phyloP scores from a whole-genome alignment of 345 rosid genomes.

The Mallotus nudiflorus region DNA sequence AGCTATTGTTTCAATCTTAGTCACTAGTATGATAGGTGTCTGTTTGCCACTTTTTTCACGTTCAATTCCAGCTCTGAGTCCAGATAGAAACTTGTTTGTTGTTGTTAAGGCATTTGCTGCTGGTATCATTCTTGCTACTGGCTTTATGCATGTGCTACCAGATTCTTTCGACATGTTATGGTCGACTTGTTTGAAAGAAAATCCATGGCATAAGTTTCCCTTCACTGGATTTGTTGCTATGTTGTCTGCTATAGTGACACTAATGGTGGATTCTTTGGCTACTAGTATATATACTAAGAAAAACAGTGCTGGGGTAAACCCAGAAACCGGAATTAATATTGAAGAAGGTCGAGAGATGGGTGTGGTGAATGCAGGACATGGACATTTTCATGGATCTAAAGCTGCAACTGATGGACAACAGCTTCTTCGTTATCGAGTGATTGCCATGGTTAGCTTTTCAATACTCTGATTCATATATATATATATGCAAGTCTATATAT shows the following conservation, averaged over 20 bases:
- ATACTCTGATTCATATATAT: not conserved
- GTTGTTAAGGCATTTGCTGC: slow-evolving; percentile 67
- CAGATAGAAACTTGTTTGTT: slow-evolving; percentile 53
- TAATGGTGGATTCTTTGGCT: slow-evolving; percentile 68
- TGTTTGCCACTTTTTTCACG: slow-evolving; percentile 54
- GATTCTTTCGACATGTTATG: slow-evolving; percentile 75
- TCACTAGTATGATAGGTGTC: slow-evolving; percentile 68
- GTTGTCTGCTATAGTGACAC: slow-evolving; percentile 60
- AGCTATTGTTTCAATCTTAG: slow-evolving; percentile 47
- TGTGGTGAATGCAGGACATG: slow-evolving; percentile 10
- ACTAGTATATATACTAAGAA: slow-evolving; percentile 49
- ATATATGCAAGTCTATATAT: not conserved
- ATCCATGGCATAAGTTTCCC: slow-evolving; percentile 85
- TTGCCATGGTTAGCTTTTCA: slow-evolving; percentile 57
- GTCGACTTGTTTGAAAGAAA: slow-evolving; percentile 56
- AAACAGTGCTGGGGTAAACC: slow-evolving; percentile 16
- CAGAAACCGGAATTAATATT: not conserved
- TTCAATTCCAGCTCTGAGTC: slow-evolving; percentile 55
- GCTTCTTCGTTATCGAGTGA: slow-evolving; percentile 55
- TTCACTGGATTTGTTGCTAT: slow-evolving; percentile 80
- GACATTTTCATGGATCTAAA: slow-evolving; percentile 28
- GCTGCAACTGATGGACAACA: slow-evolving; percentile 19
- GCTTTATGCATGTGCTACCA: slow-evolving; percentile 84
- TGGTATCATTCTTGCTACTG: slow-evolving; percentile 80
- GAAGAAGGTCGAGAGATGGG: slow-evolving; percentile 24